Evolutionary conservation across 2,329 filamentous ascomycete genomes (phyloP).

Genomic region (Teratosphaeria pseudoeucalypti): DNA sequence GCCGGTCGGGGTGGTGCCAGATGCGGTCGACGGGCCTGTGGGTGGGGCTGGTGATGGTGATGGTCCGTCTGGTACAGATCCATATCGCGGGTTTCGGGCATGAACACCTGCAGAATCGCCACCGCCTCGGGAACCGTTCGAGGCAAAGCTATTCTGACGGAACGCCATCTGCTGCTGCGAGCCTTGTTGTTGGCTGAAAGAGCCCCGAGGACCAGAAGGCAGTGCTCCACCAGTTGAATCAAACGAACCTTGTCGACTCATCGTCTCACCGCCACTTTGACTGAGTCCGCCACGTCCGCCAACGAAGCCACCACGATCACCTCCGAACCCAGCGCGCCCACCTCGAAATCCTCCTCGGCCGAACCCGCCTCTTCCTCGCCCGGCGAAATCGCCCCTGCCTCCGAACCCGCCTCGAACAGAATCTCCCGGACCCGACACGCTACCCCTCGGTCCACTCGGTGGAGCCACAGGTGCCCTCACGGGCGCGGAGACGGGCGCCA

Average conservation of each 20-base stretch:
- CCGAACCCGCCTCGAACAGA: slow-evolving; percentile 12
- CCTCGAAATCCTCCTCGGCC: slow-evolving; percentile 18
- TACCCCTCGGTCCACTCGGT: slow-evolving; percentile 20
- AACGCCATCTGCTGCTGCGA: slow-evolving; percentile 22
- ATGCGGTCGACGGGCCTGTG: neutral
- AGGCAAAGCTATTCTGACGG: neutral
- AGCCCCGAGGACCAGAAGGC: slow-evolving; percentile 24
- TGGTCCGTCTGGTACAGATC: slow-evolving; percentile 13
- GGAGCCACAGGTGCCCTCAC: slow-evolving; percentile 14
- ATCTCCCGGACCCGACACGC: slow-evolving; percentile 7
- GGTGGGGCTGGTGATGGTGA: neutral
- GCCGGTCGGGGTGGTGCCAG: slow-evolving; percentile 1
- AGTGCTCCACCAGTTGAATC: slow-evolving; percentile 9
- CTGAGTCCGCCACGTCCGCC: slow-evolving; percentile 18
- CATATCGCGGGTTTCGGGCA: slow-evolving; percentile 37
- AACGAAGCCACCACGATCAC: slow-evolving; percentile 10
- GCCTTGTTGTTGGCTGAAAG: slow-evolving; percentile 14
- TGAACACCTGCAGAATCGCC: slow-evolving; percentile 36
- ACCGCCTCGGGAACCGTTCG: slow-evolving; percentile 26
- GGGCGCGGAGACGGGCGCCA: slow-evolving; percentile 12
- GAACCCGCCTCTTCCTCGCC: slow-evolving; percentile 26
- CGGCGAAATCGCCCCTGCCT: slow-evolving; percentile 5
- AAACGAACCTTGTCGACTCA: slow-evolving; percentile 1
- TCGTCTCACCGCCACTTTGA: slow-evolving; percentile 2
- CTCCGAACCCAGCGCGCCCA: slow-evolving; percentile 20